Base-by-base conservation (phyloP, 305 asterid species). In the Andrographis paniculata region DNA sequence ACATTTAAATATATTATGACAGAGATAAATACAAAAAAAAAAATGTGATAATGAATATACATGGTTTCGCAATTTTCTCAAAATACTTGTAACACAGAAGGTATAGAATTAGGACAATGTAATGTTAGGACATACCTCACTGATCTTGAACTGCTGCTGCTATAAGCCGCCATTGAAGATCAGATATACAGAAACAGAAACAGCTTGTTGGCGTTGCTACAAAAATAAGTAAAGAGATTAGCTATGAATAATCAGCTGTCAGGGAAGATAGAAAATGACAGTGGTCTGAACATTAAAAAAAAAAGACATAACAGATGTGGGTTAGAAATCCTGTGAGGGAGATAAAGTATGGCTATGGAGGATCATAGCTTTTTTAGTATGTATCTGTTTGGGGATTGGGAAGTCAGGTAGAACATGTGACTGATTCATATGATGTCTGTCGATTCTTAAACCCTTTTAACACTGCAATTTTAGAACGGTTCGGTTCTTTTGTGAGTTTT, bases 331-430 rank as follows among this genome's bases (percentile, higher is more conserved):
- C 77, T 75, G 93, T 82, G 96, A 82, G 45, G 38, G 3, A 56
- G 41, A 56, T 31, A 42, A 69, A 62, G n/a, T n/a, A n/a, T n/a
- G n/a, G n/a, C n/a, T n/a, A 60, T 61, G 60, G 37, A 31, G 12
- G 8, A 3, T 61, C 55, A 61, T n/a, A n/a, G n/a, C n/a, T n/a
- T n/a, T n/a, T n/a, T n/a, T n/a, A n/a, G n/a, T n/a, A n/a, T n/a
- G n/a, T n/a, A n/a, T n/a, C n/a, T n/a, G 45, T 56, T 61, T 59
- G 50, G 56, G 43, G 50, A 45, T 64, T 54, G 60, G 33, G 65
- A 56, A 56, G 53, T 72, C 78, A 69, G 80, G 84, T 74, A 78
- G 71, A 72, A 61, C 92, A 62, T 59, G 82, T 69, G 92, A 75
- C 82, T 55, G 17, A 19, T 59, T 55, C 69, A 51, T 64, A 50